A percentile compares a stretch with the other conserved stretches of the same genome.
phyloP scores from a whole-genome alignment of 163 green algal genomes.

The Volvox carteri region DNA sequence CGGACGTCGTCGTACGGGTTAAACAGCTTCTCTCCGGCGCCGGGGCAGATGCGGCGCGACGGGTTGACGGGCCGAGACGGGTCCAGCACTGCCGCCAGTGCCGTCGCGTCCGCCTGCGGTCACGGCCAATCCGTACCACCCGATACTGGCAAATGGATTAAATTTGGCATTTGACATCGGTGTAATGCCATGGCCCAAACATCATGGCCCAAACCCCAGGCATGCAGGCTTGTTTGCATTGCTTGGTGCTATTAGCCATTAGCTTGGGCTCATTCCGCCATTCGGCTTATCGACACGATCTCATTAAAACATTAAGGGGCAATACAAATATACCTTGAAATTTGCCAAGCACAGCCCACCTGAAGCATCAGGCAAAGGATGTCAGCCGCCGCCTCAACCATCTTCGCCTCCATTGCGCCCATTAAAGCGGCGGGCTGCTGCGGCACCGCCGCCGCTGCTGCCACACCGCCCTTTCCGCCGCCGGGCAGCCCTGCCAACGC shows the following conservation, averaged over 20 bases:
- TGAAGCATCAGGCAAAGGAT: constrained; percentile 38
- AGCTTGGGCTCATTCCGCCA: too few species aligned
- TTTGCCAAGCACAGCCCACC: neutral
- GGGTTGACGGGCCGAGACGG: neutral
- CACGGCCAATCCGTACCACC: too few species aligned
- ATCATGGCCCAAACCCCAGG: too few species aligned
- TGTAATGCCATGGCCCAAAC: too few species aligned
- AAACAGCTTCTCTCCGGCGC: neutral
- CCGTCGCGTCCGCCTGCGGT: constrained; percentile 33
- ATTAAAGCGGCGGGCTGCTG: neutral
- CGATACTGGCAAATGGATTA: too few species aligned
- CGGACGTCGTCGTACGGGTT: neutral
- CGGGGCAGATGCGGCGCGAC: neutral
- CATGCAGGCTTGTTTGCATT: too few species aligned
- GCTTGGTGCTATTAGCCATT: too few species aligned
- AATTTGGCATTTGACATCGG: too few species aligned
- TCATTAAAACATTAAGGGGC: too few species aligned
- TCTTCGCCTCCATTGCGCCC: neutral
- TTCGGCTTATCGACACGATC: too few species aligned
- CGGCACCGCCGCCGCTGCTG: neutral
- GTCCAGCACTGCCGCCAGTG: constrained; percentile 35
- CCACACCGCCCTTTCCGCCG: neutral
- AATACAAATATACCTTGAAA: too few species aligned
- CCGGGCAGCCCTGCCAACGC: neutral
- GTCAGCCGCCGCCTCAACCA: constrained; percentile 35